Conservation (phyloP, 768 basidiomycete species). For the Plicaturopsis crispa region DNA sequence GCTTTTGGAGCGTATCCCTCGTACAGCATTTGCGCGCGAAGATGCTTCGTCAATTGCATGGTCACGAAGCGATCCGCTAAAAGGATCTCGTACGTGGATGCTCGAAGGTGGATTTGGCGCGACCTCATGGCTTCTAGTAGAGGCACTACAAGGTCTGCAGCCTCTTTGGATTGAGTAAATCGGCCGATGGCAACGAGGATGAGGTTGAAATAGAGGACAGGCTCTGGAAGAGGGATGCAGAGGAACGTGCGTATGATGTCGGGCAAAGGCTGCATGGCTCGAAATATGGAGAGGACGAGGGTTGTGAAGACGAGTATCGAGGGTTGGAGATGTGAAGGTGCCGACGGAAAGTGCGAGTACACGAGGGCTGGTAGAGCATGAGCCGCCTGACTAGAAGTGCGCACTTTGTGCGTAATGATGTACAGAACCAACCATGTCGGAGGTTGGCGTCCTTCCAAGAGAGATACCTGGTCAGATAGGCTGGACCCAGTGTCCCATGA, state of each 20-base stretch:
- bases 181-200: conserved; percentile 43
- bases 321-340: conserved; percentile 26
- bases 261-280: conserved; percentile 38
- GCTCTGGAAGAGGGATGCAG: conserved; percentile 20
- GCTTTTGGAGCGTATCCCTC: conserved; percentile 31
- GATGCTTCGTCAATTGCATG: conserved; percentile 37
- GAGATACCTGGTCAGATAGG: too few species aligned
- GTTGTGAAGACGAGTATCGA: conserved; percentile 39
- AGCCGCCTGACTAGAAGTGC: conserved; percentile 35
- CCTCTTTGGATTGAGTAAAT: conserved; percentile 29
- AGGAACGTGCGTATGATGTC: conserved; percentile 36
- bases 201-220: conserved; percentile 38
- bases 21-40: conserved; percentile 34
- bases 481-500: too few species aligned
- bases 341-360: conserved; percentile 25
- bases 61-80: conserved; percentile 45
- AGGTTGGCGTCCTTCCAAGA: too few species aligned
- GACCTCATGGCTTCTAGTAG: conserved; percentile 41
- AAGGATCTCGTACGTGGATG: conserved; percentile 34
- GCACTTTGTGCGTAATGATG: conserved; percentile 38
- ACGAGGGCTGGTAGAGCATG: conserved; percentile 36
- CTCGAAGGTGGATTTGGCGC: conserved; percentile 31
- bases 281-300: conserved; percentile 41
- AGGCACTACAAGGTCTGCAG: conserved; percentile 29
- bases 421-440: conserved; percentile 54